These are phyloP conservation scores for Colletotrichum theobromicola DNA, from an alignment of 2,329 filamentous ascomycete genomes.

Conservation along the genomic window DNA sequence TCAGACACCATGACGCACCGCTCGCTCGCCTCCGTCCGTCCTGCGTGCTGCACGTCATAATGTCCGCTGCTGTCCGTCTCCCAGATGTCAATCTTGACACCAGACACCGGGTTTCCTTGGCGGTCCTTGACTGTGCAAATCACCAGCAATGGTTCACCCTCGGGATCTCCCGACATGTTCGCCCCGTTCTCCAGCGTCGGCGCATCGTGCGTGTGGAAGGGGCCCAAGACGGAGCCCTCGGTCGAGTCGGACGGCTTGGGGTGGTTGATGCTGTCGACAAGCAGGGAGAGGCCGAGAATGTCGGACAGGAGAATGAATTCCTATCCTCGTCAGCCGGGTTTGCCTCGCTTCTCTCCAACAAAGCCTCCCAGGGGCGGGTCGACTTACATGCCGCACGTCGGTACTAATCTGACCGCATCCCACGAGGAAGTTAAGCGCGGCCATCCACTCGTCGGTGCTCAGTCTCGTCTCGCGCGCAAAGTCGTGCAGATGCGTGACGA, in stretches of 20 bases:
- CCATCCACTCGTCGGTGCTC: slow-evolving; percentile 76
- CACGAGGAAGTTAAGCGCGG: slow-evolving; percentile 71
- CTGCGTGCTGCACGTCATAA: slow-evolving; percentile 77
- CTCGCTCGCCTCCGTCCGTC: slow-evolving; percentile 47
- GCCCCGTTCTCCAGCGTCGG: slow-evolving; percentile 55
- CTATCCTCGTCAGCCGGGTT: slow-evolving; percentile 31
- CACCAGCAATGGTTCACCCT: slow-evolving; percentile 70
- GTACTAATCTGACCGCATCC: slow-evolving; percentile 71
- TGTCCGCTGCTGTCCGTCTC: slow-evolving; percentile 77
- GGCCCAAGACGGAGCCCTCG: slow-evolving; percentile 79
- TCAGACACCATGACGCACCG: slow-evolving; percentile 56
- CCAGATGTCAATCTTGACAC: slow-evolving; percentile 78
- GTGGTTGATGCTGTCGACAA: slow-evolving; percentile 79
- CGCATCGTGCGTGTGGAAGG: slow-evolving; percentile 81
- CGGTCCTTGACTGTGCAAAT: slow-evolving; percentile 71
- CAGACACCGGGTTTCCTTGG: slow-evolving; percentile 60
- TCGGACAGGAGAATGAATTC: slow-evolving; percentile 82
- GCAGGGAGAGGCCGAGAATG: slow-evolving; percentile 73
- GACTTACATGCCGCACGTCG: slow-evolving; percentile 67
- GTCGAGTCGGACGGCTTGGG: slow-evolving; percentile 72
- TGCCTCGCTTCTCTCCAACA: not conserved
- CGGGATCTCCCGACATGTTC: slow-evolving; percentile 66
- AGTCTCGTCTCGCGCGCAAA: slow-evolving; percentile 78
- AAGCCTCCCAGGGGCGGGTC: not conserved
- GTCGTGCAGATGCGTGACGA: slow-evolving; percentile 77